These are phyloP conservation scores for Emericellopsis terricola DNA, from an alignment of 495 filamentous ascomycete genomes.

Conservation along the genomic window DNA sequence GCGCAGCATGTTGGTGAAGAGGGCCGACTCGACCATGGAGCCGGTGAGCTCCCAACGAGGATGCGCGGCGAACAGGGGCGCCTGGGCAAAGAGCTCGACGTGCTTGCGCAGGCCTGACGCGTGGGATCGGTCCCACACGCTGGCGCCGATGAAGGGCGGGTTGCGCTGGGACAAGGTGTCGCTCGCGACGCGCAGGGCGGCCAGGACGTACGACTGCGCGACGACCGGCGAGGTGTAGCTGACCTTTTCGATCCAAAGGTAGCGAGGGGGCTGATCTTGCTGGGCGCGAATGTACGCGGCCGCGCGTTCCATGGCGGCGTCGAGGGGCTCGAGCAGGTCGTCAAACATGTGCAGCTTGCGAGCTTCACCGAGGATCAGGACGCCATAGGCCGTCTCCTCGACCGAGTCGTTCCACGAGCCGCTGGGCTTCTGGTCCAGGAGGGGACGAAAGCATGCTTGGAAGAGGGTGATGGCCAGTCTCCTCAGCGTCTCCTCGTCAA, in stretches of 20 bases:
- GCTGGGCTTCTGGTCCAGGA: conserved; percentile 8
- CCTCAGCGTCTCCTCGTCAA: conserved; percentile 4
- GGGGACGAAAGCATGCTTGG: conserved; percentile 5
- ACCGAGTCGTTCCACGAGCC: conserved; percentile 14
- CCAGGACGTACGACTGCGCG: conserved; percentile 13
- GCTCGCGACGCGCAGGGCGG: conserved; percentile 12
- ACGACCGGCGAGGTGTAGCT: conserved; percentile 15
- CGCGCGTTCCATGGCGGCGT: conserved; percentile 6
- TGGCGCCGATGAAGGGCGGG: background rate
- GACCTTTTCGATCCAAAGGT: conserved; percentile 26
- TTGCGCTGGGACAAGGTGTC: background rate
- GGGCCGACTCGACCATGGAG: conserved; percentile 11
- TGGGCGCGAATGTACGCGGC: conserved; percentile 3
- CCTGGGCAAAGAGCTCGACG: conserved; percentile 6
- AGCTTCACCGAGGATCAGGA: conserved; percentile 8
- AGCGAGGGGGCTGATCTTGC: background rate
- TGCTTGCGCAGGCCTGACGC: conserved; percentile 1
- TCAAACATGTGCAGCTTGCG: conserved; percentile 4
- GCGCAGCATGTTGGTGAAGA: conserved; percentile 8
- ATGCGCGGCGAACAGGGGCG: conserved; percentile 9
- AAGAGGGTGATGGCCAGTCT: conserved; percentile 7
- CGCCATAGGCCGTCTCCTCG: conserved; percentile 12
- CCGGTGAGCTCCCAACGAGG: conserved; percentile 10
- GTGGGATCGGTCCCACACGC: background rate
- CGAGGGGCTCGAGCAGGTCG: conserved; percentile 5